Evolutionary conservation across 1,284 basidiomycete species (phyloP), one percentile per base, ranked within the genome.

Genomic region (Trametes polyzona): DNA sequence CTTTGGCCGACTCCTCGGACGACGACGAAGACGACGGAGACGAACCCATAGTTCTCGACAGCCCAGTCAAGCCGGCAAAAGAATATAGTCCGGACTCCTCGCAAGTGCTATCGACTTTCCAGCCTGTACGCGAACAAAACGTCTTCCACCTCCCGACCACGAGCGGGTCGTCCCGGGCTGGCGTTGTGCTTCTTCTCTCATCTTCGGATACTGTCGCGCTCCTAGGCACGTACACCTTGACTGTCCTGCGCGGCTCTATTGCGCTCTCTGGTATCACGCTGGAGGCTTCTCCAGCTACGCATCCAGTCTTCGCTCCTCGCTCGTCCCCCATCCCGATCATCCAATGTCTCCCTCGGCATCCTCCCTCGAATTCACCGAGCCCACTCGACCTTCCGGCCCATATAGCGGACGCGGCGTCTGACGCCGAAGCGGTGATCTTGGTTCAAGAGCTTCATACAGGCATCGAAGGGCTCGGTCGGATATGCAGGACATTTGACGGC

Each of bases 251-350:
- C 49, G 89, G 89, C 1, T 72, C 76, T 11, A 62, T 91, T 39
- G 72, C 75, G 3, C 39, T 91, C 0, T 72, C 75, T 12, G 88
- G 87, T 1, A 73, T 78, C 8, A 72, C 69, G 0, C 67, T 91
- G 8, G 42, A 57, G 1, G 67, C 83, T 1, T 83, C 83, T 0
- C 43, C 64, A 4, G 66, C 55, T 1, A 57, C 64, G 4, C 76
- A 89, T 57, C 69, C 69, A 21, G 74, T 91, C 21, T 92, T 83
- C 65, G 86, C 88, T 1, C 87, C 88, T 0, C 78, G 81, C 11
- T 90, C 83, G 0, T 81, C 87, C 7, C 87, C 90, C 0, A 69
- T 92, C 7, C 88, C 90, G 3, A 65, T 81, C 17, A 69, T 90
- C 19, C 69, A 75, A 41, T 75, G 74, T 55, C 56, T 69, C 42